phyloP scores from a whole-genome alignment of 129 eudicot genomes.

The Flaveria linearis region DNA sequence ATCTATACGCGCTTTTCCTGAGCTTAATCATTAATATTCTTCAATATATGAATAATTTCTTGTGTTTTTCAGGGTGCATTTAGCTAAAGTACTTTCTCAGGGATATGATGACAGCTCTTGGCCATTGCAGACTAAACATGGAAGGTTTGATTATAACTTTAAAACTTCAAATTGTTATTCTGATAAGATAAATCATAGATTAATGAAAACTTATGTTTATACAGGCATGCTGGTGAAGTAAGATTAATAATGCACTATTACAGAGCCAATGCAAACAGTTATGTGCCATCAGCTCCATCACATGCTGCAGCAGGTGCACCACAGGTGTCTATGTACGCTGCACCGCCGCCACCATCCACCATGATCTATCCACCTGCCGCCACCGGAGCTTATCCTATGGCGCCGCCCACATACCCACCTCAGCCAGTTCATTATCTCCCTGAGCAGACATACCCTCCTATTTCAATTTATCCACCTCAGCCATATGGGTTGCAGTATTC shows the following conservation, averaged over 20 bases:
- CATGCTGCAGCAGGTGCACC: slow-evolving; percentile 40
- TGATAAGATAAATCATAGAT: too few species aligned
- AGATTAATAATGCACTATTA: slow-evolving; percentile 72
- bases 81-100: slow-evolving; percentile 57
- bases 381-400: slow-evolving; percentile 38
- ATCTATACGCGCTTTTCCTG: slow-evolving; percentile 10
- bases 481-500: slow-evolving; percentile 42
- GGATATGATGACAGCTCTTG: slow-evolving; percentile 76
- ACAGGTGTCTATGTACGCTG: slow-evolving; percentile 42
- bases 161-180: too few species aligned
- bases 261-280: slow-evolving; percentile 50
- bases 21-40: neutral
- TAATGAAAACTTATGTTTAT: too few species aligned
- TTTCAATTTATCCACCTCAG: slow-evolving; percentile 41
- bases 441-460: slow-evolving; percentile 31
- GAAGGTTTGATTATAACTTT: slow-evolving; percentile 14
- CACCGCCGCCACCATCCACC: slow-evolving; percentile 44
- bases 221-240: slow-evolving; percentile 84
- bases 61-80: slow-evolving; percentile 50
- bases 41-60: neutral
- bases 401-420: slow-evolving; percentile 46
- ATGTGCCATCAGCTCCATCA: slow-evolving; percentile 55
- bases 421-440: slow-evolving; percentile 37
- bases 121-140: slow-evolving; percentile 66
- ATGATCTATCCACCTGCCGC: slow-evolving; percentile 39